Evolutionary conservation across 2,329 filamentous ascomycete genomes (phyloP), one percentile per base, ranked within the genome.

Genomic region (Blumeria hordei): DNA sequence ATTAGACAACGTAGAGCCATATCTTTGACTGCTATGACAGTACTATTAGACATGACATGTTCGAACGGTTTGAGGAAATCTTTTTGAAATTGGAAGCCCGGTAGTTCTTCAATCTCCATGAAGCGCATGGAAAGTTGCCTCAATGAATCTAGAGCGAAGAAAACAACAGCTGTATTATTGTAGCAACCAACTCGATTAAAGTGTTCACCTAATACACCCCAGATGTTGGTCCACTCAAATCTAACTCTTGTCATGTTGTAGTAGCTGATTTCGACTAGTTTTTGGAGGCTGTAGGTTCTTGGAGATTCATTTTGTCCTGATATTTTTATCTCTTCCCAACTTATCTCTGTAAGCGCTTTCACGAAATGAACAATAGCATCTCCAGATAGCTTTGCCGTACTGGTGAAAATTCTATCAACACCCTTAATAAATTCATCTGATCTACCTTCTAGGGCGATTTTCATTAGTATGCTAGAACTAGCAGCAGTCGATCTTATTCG

Each of bases 201-300:
- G 66, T 99, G 93, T 65, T 94, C 85, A 12, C 92, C 92, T n/a
- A 99, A 76, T 1, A 98, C 85, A 59, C 85, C 85, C 92, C 92
- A 99, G 57, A 98, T 94, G 62, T 84, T 90, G 11, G 85, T 93
- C 92, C 92, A 98, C 66, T 98, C 92, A 63, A 96, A 96, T 63
- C 92, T 83, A 37, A 98, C 90, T 73, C 92, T 81, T 57, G 86
- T 88, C 92, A 98, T 98, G 71, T 98, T 98, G 77, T 98, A 98
- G 68, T 94, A 95, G 67, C 87, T 94, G 68, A 98, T 96, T 68
- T 98, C 92, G 14, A 98, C 93, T 59, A 98, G 78, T 69, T 98
- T 98, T 65, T 98, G 92, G 58, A 98, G 71, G 70, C 88, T 95
- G 74, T 95, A 98, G 8, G 90, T 98, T 55, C 93, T 80, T 10